Conservation (phyloP, 768 basidiomycete species). For the Chalciporus sphaerocephalus region DNA sequence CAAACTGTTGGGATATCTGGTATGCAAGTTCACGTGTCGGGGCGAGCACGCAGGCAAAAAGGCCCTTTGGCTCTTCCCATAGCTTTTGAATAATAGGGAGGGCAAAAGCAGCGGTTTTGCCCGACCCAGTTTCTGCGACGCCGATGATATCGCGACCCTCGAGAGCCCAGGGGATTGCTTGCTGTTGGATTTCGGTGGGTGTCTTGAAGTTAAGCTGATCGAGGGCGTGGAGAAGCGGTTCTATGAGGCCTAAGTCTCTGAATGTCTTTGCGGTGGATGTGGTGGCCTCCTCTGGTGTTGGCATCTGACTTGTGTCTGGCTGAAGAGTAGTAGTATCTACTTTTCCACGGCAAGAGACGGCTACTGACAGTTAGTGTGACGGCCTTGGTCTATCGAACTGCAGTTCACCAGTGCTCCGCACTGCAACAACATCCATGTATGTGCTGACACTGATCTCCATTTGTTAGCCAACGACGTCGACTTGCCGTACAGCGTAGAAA, state of each 20-base stretch:
- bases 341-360: conserved; percentile 24
- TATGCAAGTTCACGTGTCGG: conserved; percentile 98
- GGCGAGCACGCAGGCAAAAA: conserved; percentile 90
- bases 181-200: conserved; percentile 88
- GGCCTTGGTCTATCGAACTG: too few relatives aligned
- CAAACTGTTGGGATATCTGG: conserved; percentile 97
- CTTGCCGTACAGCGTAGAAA: neutral
- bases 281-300: conserved; percentile 59
- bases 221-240: conserved; percentile 83
- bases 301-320: conserved; percentile 42
- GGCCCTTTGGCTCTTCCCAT: conserved; percentile 92
- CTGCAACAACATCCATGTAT: neutral
- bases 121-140: conserved; percentile 95
- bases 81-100: conserved; percentile 93
- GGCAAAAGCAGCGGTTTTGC: conserved; percentile 97
- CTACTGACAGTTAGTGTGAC: neutral
- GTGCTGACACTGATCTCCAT: neutral
- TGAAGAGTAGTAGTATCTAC: too few relatives aligned
- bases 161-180: conserved; percentile 82
- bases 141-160: conserved; percentile 95
- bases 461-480: neutral
- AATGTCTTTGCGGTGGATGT: conserved; percentile 55
- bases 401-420: too few relatives aligned
- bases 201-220: conserved; percentile 74
- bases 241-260: conserved; percentile 80